Evolutionary conservation across 208 protist species (phyloP), one percentile per base, ranked within the genome.

Genomic region (Leishmania lainsoni): DNA sequence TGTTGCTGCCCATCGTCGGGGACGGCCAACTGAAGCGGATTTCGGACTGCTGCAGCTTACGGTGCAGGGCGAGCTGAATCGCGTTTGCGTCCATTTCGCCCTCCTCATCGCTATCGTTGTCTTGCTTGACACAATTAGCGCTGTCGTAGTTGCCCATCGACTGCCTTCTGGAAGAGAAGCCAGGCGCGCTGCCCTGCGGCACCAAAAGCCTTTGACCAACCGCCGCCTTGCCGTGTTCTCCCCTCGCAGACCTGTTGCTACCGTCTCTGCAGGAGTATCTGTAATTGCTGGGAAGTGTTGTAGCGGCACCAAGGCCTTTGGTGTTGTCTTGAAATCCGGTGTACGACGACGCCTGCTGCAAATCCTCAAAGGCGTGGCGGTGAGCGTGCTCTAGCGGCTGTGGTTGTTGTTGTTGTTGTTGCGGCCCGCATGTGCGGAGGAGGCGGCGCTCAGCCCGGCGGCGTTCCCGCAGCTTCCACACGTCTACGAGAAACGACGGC

Each of bases 401-500:
- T n/a, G n/a, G n/a, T n/a, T n/a, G n/a, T n/a, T n/a, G 66, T 58
- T 85, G 54, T 45, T 76, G 76, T 61, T 83, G 35, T 49, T 51
- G 75, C 49, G 63, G 80, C 59, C 66, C 61, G 48, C 80, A 61
- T 32, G 77, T 73, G 26, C 75, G 77, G 68, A 78, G 73, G 73
- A 78, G 61, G 26, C 22, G 73, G 35, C 80, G 81, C 76, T 81
- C 49, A 20, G 51, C 68, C n/a, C 81, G 75, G 29, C 81, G 78
- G 35, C 70, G 78, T 61, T 86, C 83, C 20, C 81, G 78, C 71
- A 86, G 54, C 58, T 86, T 89, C 16, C 79, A 85, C 12, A 95
- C 83, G 83, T 97, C 93, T 35, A 97, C 89, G 14, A 95, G 75
- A 85, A 97, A 97, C 12, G 88, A 75, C 42, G 93, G 93, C 51